Percentiles rank a stretch among this genome's conserved stretches.
These are phyloP conservation scores for Agapanthus africanus DNA, from an alignment of 106 monocot genomes.

Conservation along the genomic window DNA sequence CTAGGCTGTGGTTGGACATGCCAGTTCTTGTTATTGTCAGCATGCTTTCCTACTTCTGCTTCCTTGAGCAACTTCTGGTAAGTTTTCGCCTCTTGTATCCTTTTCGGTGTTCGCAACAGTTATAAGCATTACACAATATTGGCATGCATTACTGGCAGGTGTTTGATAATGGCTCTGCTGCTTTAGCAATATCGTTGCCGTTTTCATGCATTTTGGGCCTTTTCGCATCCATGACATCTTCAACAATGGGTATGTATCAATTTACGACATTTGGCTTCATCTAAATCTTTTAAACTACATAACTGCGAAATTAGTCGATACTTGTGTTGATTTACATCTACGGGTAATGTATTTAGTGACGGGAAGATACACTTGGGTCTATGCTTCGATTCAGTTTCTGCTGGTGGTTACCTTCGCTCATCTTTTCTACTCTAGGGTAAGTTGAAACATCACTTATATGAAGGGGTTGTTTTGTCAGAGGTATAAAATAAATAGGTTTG, in stretches of 20 bases:
- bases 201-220: slow-evolving; percentile 29
- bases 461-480: neutral
- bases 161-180: neutral
- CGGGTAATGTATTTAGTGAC: slow-evolving; percentile 13
- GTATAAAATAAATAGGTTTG: too few species aligned
- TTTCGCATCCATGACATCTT: slow-evolving; percentile 38
- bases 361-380: slow-evolving; percentile 33
- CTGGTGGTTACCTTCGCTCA: slow-evolving; percentile 46
- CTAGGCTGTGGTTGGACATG: slow-evolving; percentile 28
- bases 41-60: slow-evolving; percentile 55
- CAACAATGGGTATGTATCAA: slow-evolving; percentile 37
- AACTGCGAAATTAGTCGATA: too few species aligned
- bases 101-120: too few species aligned
- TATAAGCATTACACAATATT: too few species aligned
- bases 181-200: slow-evolving; percentile 11
- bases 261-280: too few species aligned
- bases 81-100: too few species aligned
- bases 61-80: slow-evolving; percentile 53
- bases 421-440: slow-evolving; percentile 39
- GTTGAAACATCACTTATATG: neutral
- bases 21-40: slow-evolving; percentile 39
- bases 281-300: too few species aligned
- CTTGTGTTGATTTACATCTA: neutral
- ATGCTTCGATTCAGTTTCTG: slow-evolving; percentile 36
- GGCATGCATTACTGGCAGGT: too few species aligned